Evolutionary conservation across 495 filamentous ascomycete genomes (phyloP).

Genomic region (Terfezia boudieri): DNA sequence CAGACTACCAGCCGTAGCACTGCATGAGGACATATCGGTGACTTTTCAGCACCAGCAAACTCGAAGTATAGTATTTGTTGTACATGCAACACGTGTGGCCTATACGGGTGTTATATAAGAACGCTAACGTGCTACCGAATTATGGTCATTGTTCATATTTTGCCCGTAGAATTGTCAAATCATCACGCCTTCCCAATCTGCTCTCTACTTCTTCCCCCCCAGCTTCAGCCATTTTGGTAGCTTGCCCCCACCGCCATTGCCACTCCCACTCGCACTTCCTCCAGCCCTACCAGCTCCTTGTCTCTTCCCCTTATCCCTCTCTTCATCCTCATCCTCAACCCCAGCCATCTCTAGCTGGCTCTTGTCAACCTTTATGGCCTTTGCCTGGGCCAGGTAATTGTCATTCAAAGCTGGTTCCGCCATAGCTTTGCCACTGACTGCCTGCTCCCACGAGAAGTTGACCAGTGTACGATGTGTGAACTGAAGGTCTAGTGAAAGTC

Average conservation of each 20-base stretch:
- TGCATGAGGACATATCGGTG: no score
- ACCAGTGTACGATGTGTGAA: constrained; percentile 48
- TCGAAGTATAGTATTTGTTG: no score
- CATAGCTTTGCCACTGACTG: constrained; percentile 25
- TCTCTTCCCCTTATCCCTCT: constrained; percentile 19
- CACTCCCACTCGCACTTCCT: constrained; percentile 8
- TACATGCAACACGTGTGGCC: no score
- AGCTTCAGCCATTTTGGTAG: constrained; percentile 2
- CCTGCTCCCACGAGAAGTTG: constrained; percentile 48
- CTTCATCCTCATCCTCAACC: constrained; percentile 22
- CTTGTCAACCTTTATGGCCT: constrained; percentile 33
- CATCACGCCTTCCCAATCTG: no score
- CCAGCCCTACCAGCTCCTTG: constrained; percentile 20
- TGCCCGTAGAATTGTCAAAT: no score
- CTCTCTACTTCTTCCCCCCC: neutral
- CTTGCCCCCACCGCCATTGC: constrained; percentile 1
- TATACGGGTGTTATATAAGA: no score
- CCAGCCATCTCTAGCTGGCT: constrained; percentile 22
- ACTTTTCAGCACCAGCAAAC: no score
- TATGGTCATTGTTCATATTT: no score
- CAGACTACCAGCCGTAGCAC: no score
- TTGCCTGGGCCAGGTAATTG: constrained; percentile 42
- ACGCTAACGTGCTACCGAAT: no score
- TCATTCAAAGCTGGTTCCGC: constrained; percentile 34
- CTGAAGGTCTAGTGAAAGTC: constrained; percentile 49